Percentiles rank a stretch among this genome's conserved stretches.
Evolutionary conservation across 495 filamentous ascomycete genomes (phyloP).

Genomic region (Annulohypoxylon moriforme): DNA sequence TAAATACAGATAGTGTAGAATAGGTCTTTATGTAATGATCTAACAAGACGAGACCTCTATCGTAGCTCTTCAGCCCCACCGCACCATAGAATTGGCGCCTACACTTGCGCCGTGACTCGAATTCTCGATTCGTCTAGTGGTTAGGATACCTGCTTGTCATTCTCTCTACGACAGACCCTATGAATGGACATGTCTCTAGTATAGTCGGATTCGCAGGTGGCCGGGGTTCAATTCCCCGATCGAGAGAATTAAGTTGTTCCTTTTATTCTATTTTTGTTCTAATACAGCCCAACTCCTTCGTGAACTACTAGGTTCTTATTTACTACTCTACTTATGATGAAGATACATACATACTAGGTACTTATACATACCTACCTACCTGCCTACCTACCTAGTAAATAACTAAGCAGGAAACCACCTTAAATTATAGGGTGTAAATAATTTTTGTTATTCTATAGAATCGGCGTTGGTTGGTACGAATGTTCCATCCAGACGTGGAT

Average conservation of each 20-base stretch:
- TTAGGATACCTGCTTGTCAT: slow-evolving; percentile 42
- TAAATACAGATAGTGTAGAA: not conserved
- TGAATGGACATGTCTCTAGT: not conserved
- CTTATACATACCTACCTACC: too few relatives aligned
- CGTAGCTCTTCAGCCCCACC: not conserved
- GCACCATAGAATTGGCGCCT: not conserved
- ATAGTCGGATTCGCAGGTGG: slow-evolving; percentile 43
- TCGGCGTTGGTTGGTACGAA: not conserved
- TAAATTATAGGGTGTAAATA: too few relatives aligned
- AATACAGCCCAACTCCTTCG: too few relatives aligned
- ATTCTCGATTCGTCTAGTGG: slow-evolving; percentile 40
- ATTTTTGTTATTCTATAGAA: too few relatives aligned
- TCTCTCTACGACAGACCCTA: not conserved
- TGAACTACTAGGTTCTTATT: too few relatives aligned
- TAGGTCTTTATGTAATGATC: not conserved
- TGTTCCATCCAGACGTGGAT: slow-evolving; percentile 25
- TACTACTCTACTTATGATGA: too few relatives aligned
- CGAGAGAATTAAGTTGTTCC: slow-evolving; percentile 31
- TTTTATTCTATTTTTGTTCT: not conserved
- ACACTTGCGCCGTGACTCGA: not conserved
- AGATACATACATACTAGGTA: too few relatives aligned
- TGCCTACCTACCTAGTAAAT: too few relatives aligned
- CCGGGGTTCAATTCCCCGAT: slow-evolving; percentile 55
- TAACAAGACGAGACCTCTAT: not conserved
- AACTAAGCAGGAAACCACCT: too few relatives aligned